Conservation (phyloP, 2,329 filamentous ascomycete species). For the Aureobasidium sp. region DNA sequence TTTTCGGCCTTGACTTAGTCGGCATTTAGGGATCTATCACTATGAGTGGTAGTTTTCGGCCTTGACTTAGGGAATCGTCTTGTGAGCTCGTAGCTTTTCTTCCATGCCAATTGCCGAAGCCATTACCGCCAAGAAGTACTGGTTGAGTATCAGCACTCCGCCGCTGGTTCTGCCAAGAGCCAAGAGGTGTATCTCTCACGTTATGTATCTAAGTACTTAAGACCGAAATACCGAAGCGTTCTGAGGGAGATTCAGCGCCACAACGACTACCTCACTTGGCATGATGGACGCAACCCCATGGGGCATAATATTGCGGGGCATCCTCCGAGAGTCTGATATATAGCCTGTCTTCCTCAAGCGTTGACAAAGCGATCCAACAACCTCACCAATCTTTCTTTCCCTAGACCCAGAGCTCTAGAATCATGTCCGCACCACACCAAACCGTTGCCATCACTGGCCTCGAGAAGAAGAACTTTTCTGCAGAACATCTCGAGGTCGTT, state of each 20-base stretch:
- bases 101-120: too few relatives aligned
- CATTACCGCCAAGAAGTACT: too few relatives aligned
- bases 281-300: neutral
- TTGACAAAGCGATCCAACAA: neutral
- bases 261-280: neutral
- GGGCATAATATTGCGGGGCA: neutral
- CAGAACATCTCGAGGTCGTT: neutral
- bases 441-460: neutral
- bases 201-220: neutral
- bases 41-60: too few relatives aligned
- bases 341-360: neutral
- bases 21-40: too few relatives aligned
- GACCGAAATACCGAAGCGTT: neutral
- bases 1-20: too few relatives aligned
- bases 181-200: too few relatives aligned
- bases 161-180: too few relatives aligned
- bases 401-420: neutral
- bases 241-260: neutral
- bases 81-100: too few relatives aligned
- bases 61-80: too few relatives aligned
- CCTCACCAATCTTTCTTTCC: neutral
- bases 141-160: too few relatives aligned
- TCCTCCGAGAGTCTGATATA: neutral
- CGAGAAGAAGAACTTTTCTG: neutral
- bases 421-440: neutral